Evolutionary conservation across 2,329 filamentous ascomycete species (phyloP).

Genomic region (Talaromyces sp.): DNA sequence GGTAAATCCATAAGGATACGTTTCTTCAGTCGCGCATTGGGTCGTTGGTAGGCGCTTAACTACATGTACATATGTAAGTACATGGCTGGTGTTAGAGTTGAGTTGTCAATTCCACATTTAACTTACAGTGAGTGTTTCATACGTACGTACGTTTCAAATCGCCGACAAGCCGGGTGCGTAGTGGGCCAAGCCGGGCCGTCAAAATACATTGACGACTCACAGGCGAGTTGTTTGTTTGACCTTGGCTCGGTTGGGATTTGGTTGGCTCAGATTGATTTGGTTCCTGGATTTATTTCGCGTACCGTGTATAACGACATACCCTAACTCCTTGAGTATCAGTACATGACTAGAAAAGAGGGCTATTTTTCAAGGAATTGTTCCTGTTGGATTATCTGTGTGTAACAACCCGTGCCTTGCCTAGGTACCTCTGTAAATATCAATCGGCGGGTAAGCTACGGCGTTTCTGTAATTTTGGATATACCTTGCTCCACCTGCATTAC

Average conservation of each 20-base stretch:
- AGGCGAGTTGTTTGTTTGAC: background rate
- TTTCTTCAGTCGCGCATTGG: background rate
- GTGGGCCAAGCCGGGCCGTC: background rate
- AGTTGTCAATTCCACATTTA: background rate
- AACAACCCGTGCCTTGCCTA: background rate
- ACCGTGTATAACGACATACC: background rate
- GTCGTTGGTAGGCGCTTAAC: background rate
- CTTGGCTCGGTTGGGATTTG: background rate
- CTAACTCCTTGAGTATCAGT: background rate
- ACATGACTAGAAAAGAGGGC: background rate
- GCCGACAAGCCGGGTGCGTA: background rate
- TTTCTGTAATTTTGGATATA: slow-evolving; percentile 8
- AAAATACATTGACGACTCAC: background rate
- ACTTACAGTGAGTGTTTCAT: background rate
- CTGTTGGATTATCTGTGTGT: background rate
- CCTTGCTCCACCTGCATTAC: background rate
- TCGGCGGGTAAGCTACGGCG: slow-evolving; percentile 6
- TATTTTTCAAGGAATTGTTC: background rate
- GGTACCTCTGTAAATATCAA: background rate
- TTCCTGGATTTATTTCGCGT: slow-evolving; percentile 2
- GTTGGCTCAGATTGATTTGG: background rate
- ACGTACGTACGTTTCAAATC: background rate
- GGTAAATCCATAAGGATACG: background rate
- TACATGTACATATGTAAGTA: background rate
- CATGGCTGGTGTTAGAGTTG: background rate